Evolutionary conservation across 495 filamentous ascomycete species (phyloP).

Genomic region (Clohesyomyces aquaticus): DNA sequence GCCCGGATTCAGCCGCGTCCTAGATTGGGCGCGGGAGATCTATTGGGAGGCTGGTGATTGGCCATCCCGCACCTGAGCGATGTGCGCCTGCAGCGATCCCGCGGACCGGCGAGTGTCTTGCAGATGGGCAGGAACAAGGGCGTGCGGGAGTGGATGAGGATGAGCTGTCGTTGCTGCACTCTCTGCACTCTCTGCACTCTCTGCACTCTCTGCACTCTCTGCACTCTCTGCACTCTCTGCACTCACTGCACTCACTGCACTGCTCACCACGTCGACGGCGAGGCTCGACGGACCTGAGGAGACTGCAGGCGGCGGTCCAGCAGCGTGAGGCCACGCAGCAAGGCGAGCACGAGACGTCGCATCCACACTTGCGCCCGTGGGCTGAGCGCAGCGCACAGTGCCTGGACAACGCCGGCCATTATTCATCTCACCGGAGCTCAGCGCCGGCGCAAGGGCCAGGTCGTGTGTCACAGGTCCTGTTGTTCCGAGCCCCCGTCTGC

Average conservation of each 20-base stretch:
- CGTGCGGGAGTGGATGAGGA: not conserved
- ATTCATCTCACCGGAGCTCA: not conserved
- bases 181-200: no score
- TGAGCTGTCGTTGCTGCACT: no score
- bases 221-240: no score
- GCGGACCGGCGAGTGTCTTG: constrained; percentile 6
- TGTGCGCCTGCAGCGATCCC: not conserved
- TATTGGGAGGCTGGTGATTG: no score
- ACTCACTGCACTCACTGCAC: no score
- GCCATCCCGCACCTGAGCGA: no score
- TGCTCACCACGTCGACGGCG: no score
- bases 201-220: no score
- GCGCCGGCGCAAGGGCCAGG: constrained; percentile 2
- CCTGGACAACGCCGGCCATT: no score
- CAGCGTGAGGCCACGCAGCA: not conserved
- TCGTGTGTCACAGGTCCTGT: constrained; percentile 9
- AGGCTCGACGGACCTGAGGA: not conserved
- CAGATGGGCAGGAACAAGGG: constrained; percentile 6
- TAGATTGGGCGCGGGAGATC: no score
- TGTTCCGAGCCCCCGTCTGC: not conserved
- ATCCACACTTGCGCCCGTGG: not conserved
- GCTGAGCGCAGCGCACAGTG: not conserved
- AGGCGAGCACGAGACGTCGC: not conserved
- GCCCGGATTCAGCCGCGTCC: no score
- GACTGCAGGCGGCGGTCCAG: not conserved